Evolutionary conservation across 108 stramenopile genomes (phyloP).

Genomic region (Pelagomonas calceolata): DNA sequence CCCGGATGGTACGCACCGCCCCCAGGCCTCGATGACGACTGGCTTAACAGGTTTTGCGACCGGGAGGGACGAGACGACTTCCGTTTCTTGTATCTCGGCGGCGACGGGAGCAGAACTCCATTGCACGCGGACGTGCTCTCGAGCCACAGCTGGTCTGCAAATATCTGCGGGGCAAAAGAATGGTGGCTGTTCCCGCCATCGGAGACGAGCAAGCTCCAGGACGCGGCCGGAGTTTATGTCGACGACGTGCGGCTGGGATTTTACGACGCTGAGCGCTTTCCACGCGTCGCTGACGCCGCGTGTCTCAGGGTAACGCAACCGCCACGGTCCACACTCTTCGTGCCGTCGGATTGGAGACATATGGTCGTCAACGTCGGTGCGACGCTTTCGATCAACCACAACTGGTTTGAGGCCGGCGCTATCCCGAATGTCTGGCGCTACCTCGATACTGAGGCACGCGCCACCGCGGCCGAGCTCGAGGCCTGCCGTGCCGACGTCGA

Average conservation of each 20-base stretch:
- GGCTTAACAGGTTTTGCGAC: too few species aligned
- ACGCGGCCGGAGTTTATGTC: too few species aligned
- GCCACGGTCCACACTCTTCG: slow-evolving; percentile 62
- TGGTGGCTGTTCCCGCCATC: slow-evolving; percentile 13
- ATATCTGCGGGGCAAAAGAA: slow-evolving; percentile 33
- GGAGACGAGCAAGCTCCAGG: not conserved
- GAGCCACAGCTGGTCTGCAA: slow-evolving; percentile 71
- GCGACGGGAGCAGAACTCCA: slow-evolving; percentile 39
- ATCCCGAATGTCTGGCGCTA: not conserved
- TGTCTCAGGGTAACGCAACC: slow-evolving; percentile 44
- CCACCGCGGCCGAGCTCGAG: too few species aligned
- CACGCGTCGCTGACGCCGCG: not conserved
- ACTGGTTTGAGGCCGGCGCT: slow-evolving; percentile 54
- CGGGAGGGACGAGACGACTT: slow-evolving; percentile 44
- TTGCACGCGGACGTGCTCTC: slow-evolving; percentile 72
- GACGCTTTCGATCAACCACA: slow-evolving; percentile 73
- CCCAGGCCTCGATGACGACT: too few species aligned
- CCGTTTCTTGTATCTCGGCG: slow-evolving; percentile 75
- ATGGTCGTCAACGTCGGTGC: slow-evolving; percentile 64
- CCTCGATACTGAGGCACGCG: too few species aligned
- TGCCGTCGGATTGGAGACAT: slow-evolving; percentile 68
- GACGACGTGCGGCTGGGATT: too few species aligned
- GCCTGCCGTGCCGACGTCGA: too few species aligned
- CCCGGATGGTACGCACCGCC: too few species aligned
- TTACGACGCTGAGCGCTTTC: too few species aligned